These are phyloP conservation scores for Pascua sp. DNA, from an alignment of 1,284 basidiomycete genomes.

Conservation along the genomic window DNA sequence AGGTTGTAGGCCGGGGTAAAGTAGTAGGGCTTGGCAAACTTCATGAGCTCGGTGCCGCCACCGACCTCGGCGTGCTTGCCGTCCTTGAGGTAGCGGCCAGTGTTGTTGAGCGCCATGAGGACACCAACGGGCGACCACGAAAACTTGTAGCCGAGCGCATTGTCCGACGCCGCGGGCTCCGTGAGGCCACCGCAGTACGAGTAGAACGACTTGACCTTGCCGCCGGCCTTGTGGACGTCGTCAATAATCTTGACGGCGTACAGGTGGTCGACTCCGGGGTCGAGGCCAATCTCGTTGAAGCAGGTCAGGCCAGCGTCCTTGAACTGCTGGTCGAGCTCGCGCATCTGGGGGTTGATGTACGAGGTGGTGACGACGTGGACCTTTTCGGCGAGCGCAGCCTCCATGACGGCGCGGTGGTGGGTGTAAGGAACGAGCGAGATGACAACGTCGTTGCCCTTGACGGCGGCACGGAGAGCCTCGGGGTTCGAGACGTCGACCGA, in stretches of 20 bases:
- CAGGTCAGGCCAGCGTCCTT: conserved; percentile 89
- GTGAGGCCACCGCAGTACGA: conserved; percentile 97
- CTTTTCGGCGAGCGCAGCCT: conserved; percentile 91
- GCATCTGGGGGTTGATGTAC: conserved; percentile 87
- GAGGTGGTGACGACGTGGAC: conserved; percentile 90
- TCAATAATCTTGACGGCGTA: conserved; percentile 96
- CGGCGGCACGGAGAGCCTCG: conserved; percentile 69
- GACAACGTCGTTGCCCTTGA: conserved; percentile 87
- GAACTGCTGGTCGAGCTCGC: conserved; percentile 75
- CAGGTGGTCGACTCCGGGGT: conserved; percentile 71
- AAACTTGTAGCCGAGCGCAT: conserved; percentile 99
- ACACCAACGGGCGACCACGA: conserved; percentile 98
- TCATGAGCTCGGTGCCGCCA: conserved; percentile 70
- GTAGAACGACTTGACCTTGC: conserved; percentile 92
- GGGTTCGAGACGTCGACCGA: conserved; percentile 79
- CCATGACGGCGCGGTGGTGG: conserved; percentile 85
- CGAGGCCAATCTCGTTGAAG: conserved; percentile 95
- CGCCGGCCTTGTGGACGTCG: conserved; percentile 89
- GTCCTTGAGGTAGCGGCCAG: conserved; percentile 73
- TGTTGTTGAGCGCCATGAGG: conserved; percentile 89
- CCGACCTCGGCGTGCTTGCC: conserved; percentile 64
- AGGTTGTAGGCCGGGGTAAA: conserved; percentile 95
- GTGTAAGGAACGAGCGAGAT: conserved; percentile 97
- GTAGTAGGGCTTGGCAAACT: conserved; percentile 83
- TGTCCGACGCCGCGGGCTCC: conserved; percentile 75